phyloP scores from a whole-genome alignment of 768 basidiomycete genomes.

The Termitomyces sp. region DNA sequence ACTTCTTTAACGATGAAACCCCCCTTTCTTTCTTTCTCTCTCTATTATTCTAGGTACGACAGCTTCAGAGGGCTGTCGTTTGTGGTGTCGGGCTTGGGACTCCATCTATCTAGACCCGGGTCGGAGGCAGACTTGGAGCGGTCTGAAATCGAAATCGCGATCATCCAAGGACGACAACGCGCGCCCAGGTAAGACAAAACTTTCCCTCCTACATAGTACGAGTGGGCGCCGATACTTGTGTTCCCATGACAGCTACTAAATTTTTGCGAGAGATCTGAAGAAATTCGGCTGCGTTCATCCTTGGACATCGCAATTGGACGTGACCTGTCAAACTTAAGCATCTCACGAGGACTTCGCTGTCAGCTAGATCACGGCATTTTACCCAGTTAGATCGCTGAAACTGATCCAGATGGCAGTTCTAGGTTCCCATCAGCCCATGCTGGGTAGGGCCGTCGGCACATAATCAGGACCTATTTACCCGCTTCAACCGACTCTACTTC shows the following conservation, averaged over 20 bases:
- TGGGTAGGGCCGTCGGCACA: neutral
- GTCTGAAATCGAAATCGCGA: neutral
- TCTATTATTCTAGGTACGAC: neutral
- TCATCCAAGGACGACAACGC: neutral
- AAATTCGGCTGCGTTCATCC: neutral
- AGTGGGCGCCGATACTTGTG: neutral
- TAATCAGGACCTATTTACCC: neutral
- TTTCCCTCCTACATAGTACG: too few species aligned
- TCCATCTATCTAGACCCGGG: neutral
- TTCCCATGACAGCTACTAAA: neutral
- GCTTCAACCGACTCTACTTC: neutral
- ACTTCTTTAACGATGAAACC: neutral
- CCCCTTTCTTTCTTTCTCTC: neutral
- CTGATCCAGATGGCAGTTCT: slow-evolving; percentile 7
- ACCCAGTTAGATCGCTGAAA: slow-evolving; percentile 8
- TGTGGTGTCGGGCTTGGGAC: neutral
- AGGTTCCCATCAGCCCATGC: slow-evolving; percentile 2
- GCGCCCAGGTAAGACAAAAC: neutral
- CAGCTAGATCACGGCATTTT: slow-evolving; percentile 5
- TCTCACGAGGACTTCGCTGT: slow-evolving; percentile 5
- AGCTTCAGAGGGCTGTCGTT: neutral
- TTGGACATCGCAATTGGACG: neutral
- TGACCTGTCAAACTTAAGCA: neutral
- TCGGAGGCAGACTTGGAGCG: neutral
- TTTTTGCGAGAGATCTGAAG: neutral